Conservation (phyloP, 1,139 yeast genomes). For the Magnusiomyces ingens region DNA sequence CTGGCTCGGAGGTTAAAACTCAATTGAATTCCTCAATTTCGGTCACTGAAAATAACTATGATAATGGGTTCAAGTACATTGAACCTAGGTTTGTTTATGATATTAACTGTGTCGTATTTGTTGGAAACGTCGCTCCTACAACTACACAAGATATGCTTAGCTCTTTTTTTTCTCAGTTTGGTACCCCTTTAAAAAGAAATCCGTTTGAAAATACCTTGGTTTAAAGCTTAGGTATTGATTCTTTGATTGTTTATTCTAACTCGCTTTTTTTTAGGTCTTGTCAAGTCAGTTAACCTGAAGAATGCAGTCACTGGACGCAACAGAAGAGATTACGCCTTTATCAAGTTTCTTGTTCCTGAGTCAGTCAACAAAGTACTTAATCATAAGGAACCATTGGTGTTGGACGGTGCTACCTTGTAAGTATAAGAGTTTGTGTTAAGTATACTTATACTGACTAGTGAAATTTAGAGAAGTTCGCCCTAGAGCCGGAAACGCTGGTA, state of each 20-base stretch:
- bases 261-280: neutral
- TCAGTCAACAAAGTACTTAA: slow-evolving; percentile 9
- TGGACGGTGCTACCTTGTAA: slow-evolving; percentile 3
- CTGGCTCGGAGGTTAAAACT: neutral
- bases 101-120: slow-evolving; percentile 11
- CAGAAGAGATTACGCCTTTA: slow-evolving; percentile 12
- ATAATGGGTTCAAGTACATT: neutral
- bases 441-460: neutral
- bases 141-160: slow-evolving; percentile 11
- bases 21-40: neutral
- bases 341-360: slow-evolving; percentile 13
- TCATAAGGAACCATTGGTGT: slow-evolving; percentile 1
- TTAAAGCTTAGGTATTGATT: neutral
- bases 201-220: neutral
- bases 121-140: slow-evolving; percentile 13
- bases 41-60: neutral
- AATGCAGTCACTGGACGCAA: slow-evolving; percentile 6
- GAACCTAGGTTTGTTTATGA: slow-evolving; percentile 8
- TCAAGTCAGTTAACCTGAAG: slow-evolving; percentile 6
- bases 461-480: neutral
- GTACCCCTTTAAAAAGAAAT: slow-evolving; percentile 1
- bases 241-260: neutral
- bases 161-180: slow-evolving; percentile 9
- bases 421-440: neutral
- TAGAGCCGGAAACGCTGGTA: neutral